Evolutionary conservation across 2,329 filamentous ascomycete species (phyloP).

Genomic region (Fusarium circinatum): DNA sequence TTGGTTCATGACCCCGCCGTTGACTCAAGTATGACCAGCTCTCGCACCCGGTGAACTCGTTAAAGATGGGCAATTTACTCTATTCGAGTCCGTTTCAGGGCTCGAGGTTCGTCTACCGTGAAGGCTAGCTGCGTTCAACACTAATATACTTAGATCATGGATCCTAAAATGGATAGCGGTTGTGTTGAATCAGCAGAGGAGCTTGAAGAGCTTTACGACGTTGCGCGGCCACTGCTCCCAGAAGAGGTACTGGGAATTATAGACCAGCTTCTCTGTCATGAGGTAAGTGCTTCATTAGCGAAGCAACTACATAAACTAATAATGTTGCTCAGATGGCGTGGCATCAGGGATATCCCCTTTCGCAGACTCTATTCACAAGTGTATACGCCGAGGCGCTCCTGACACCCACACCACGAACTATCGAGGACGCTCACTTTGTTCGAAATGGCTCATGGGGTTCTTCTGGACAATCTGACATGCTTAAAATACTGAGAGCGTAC

Average conservation of each 20-base stretch:
- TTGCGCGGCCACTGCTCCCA: conserved; percentile 72
- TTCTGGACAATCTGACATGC: conserved; percentile 57
- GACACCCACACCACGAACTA: conserved; percentile 70
- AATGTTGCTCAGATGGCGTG: conserved; percentile 78
- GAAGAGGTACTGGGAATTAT: conserved; percentile 92
- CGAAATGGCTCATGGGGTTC: conserved; percentile 44
- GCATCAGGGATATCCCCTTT: conserved; percentile 95
- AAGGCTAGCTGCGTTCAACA: neutral
- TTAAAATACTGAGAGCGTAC: conserved; percentile 81
- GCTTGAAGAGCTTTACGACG: conserved; percentile 86
- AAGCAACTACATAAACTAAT: neutral
- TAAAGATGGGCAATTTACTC: conserved; percentile 92
- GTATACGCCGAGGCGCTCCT: conserved; percentile 88
- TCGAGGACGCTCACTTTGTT: conserved; percentile 74
- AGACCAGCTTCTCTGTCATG: conserved; percentile 89
- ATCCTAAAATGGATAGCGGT: conserved; percentile 98
- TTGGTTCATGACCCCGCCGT: conserved; percentile 17
- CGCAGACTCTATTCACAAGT: conserved; percentile 93
- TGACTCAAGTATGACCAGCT: conserved; percentile 59
- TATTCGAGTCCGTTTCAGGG: conserved; percentile 93
- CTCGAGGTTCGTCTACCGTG: conserved; percentile 67
- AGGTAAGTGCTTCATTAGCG: conserved; percentile 63
- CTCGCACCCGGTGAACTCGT: conserved; percentile 83
- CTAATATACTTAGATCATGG: conserved; percentile 82
- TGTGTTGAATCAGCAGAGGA: conserved; percentile 80